A percentile compares a stretch with the other conserved stretches of the same genome.
Evolutionary conservation across 1,139 yeast genomes (phyloP).

Genomic region (Diutina rugosa): DNA sequence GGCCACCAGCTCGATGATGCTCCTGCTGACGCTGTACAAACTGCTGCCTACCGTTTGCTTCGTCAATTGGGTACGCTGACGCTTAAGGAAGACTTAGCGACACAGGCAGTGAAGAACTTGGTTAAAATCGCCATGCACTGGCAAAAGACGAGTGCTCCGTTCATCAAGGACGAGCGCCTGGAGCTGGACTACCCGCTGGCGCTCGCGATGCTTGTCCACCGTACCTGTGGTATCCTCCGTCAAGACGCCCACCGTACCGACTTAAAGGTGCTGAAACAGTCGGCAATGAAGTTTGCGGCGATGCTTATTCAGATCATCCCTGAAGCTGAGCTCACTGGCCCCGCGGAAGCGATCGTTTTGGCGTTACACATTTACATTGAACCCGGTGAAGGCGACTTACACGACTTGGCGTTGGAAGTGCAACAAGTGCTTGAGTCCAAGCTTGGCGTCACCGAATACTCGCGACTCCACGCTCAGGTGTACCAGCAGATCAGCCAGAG

Average conservation of each 20-base stretch:
- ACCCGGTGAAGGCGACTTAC: slow-evolving; percentile 5
- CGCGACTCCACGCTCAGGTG: neutral
- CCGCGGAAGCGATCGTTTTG: slow-evolving; percentile 38
- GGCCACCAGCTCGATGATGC: slow-evolving; percentile 21
- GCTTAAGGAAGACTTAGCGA: slow-evolving; percentile 50
- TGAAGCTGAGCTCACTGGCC: slow-evolving; percentile 21
- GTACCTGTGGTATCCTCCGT: slow-evolving; percentile 52
- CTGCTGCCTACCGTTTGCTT: slow-evolving; percentile 51
- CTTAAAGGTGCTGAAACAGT: slow-evolving; percentile 5
- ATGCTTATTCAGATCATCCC: slow-evolving; percentile 39
- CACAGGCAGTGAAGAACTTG: slow-evolving; percentile 56
- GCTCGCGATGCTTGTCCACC: slow-evolving; percentile 48
- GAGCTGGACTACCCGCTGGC: slow-evolving; percentile 26
- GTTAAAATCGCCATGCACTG: slow-evolving; percentile 51
- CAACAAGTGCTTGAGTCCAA: neutral
- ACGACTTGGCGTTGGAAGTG: neutral
- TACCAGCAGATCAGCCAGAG: slow-evolving; percentile 17
- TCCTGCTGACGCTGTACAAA: slow-evolving; percentile 34
- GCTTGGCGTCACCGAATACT: neutral
- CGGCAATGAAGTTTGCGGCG: slow-evolving; percentile 50
- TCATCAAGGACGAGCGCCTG: slow-evolving; percentile 10
- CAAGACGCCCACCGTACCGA: slow-evolving; percentile 32
- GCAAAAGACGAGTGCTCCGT: slow-evolving; percentile 34
- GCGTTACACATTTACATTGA: slow-evolving; percentile 50
- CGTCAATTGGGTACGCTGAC: slow-evolving; percentile 77